These are phyloP conservation scores for Cyberlindnera xylosilytica DNA, from an alignment of 805 yeast genomes.

Conservation along the genomic window DNA sequence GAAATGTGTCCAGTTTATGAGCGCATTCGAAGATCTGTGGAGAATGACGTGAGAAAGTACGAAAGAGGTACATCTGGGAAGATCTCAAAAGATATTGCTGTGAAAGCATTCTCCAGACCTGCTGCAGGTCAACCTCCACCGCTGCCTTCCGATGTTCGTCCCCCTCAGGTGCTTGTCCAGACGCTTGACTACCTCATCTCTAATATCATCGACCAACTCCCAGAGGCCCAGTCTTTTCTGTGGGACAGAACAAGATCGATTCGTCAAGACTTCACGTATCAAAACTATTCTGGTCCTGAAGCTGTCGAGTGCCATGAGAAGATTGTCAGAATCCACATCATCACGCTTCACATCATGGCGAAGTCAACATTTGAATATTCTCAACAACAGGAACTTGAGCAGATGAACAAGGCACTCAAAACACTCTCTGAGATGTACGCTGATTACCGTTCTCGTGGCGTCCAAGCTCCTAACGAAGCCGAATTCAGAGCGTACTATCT, in stretches of 20 bases:
- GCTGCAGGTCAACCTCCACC: slow-evolving; percentile 99
- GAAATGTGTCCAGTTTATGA: slow-evolving; percentile 97
- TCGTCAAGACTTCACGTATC: slow-evolving; percentile 95
- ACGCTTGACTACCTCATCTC: slow-evolving; percentile 73
- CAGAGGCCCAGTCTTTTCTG: slow-evolving; percentile 82
- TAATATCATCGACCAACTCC: slow-evolving; percentile 59
- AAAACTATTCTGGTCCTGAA: slow-evolving; percentile 89
- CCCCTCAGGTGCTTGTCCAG: slow-evolving; percentile 68
- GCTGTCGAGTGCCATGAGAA: slow-evolving; percentile 90
- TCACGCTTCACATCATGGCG: slow-evolving; percentile 84
- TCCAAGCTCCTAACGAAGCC: slow-evolving; percentile 76
- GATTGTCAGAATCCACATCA: slow-evolving; percentile 83
- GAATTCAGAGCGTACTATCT: slow-evolving; percentile 90
- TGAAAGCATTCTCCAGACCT: slow-evolving; percentile 93
- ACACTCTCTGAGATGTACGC: slow-evolving; percentile 84
- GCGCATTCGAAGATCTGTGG: slow-evolving; percentile 80
- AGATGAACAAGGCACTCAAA: slow-evolving; percentile 85
- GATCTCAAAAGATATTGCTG: slow-evolving; percentile 59
- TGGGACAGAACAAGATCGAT: slow-evolving; percentile 98
- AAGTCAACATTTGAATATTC: slow-evolving; percentile 70
- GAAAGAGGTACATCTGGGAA: slow-evolving; percentile 63
- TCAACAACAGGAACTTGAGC: slow-evolving; percentile 94
- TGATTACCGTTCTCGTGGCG: slow-evolving; percentile 70
- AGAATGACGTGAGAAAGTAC: slow-evolving; percentile 76
- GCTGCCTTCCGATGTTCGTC: slow-evolving; percentile 94